These are phyloP conservation scores for Zopfochytrium polystomum DNA, from an alignment of 371 early-diverging fungal genomes.

Conservation along the genomic window DNA sequence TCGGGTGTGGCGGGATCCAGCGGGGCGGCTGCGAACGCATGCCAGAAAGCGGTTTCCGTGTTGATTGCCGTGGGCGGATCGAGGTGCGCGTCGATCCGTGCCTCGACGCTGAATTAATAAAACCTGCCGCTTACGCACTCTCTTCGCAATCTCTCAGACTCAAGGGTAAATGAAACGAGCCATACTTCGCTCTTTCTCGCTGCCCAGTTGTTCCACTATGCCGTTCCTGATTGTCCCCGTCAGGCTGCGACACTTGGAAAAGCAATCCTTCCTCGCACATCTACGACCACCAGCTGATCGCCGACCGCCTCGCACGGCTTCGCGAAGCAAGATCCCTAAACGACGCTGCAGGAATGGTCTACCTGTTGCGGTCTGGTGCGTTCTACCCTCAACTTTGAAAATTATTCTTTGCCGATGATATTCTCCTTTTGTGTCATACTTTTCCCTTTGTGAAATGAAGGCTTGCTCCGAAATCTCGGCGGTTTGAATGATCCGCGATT, in stretches of 20 bases:
- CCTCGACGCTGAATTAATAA: neutral
- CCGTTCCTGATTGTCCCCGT: too few relatives aligned
- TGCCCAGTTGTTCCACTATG: too few relatives aligned
- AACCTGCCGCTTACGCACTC: neutral
- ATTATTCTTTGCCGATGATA: conserved; percentile 19
- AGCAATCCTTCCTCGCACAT: neutral
- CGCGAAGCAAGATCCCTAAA: conserved; percentile 48
- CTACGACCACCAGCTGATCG: conserved; percentile 68
- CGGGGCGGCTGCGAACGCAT: too few relatives aligned
- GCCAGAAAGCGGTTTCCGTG: too few relatives aligned
- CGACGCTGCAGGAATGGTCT: conserved; percentile 53
- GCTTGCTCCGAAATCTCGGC: conserved; percentile 67
- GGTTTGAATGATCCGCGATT: conserved; percentile 67
- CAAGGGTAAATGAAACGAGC: too few relatives aligned
- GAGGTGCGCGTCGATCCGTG: too few relatives aligned
- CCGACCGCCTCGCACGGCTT: conserved; percentile 53
- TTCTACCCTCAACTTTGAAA: conserved; percentile 34
- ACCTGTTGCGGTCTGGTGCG: conserved; percentile 9
- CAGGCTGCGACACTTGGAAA: conserved; percentile 16
- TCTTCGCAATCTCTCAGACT: neutral
- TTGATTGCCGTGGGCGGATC: too few relatives aligned
- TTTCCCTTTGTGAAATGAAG: too few relatives aligned
- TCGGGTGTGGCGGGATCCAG: too few relatives aligned
- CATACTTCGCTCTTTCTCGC: too few relatives aligned
- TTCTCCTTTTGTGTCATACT: conserved; percentile 57